Evolutionary conservation across 2,329 filamentous ascomycete genomes (phyloP).

Genomic region (Seiridium unicorne): DNA sequence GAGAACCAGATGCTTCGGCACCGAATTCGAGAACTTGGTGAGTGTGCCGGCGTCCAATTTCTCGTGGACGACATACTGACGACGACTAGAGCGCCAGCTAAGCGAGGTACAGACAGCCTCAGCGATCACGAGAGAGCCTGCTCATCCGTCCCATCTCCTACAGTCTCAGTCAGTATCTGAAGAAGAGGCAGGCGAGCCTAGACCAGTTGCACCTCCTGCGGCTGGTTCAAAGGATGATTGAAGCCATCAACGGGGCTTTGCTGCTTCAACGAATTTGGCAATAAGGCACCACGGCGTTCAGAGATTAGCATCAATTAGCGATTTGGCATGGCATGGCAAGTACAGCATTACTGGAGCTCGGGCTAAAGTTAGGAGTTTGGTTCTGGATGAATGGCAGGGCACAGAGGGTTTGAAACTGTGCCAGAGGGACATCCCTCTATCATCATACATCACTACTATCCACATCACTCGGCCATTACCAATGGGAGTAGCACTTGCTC

Average conservation of each 20-base stretch:
- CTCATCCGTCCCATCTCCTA: slow-evolving; percentile 47
- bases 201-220: slow-evolving; percentile 1
- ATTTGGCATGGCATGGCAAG: too few species aligned
- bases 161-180: slow-evolving; percentile 45
- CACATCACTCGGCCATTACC: too few species aligned
- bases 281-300: too few species aligned
- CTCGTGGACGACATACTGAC: background rate
- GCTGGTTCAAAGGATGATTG: slow-evolving; percentile 20
- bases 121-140: slow-evolving; percentile 42
- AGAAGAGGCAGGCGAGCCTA: slow-evolving; percentile 21
- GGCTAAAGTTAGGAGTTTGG: too few species aligned
- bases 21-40: slow-evolving; percentile 72
- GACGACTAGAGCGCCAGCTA: slow-evolving; percentile 49
- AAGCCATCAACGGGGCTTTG: background rate
- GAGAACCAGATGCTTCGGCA: slow-evolving; percentile 83
- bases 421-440: too few species aligned
- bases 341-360: too few species aligned
- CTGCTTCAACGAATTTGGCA: too few species aligned
- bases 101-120: slow-evolving; percentile 36
- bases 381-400: too few species aligned
- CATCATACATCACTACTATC: too few species aligned
- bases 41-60: slow-evolving; percentile 14
- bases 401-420: too few species aligned
- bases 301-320: too few species aligned
- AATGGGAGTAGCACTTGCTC: too few species aligned